phyloP scores from a whole-genome alignment of 805 yeast species.

The Candida pseudoglaebosa region DNA sequence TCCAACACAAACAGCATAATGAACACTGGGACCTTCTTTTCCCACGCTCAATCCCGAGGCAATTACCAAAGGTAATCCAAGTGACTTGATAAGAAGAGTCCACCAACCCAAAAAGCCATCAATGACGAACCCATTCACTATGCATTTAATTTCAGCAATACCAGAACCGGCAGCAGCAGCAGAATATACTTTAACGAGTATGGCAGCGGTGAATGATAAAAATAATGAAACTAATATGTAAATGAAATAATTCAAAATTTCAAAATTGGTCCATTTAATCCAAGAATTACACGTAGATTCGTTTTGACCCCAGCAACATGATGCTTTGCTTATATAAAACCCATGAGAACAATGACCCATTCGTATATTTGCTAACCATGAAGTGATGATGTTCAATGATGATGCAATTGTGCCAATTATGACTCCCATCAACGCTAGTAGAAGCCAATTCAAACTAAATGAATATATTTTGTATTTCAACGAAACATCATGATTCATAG shows the following conservation, averaged over 20 bases:
- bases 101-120: conserved; percentile 70
- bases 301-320: conserved; percentile 75
- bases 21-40: conserved; percentile 98
- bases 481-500: conserved; percentile 9
- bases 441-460: conserved; percentile 62
- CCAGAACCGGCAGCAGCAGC: conserved; percentile 98
- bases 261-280: conserved; percentile 57
- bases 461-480: conserved; percentile 25
- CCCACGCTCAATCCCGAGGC: conserved; percentile 93
- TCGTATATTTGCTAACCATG: conserved; percentile 76
- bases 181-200: conserved; percentile 65
- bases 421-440: conserved; percentile 71
- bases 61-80: conserved; percentile 85
- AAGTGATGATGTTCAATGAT: conserved; percentile 73
- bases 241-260: conserved; percentile 47
- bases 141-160: conserved; percentile 92
- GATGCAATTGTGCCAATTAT: conserved; percentile 83
- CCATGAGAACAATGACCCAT: conserved; percentile 72
- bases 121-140: conserved; percentile 83
- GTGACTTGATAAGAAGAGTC: conserved; percentile 70
- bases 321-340: conserved; percentile 65
- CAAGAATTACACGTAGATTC: conserved; percentile 58
- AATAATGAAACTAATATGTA: conserved; percentile 57
- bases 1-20: conserved; percentile 97
- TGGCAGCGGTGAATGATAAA: conserved; percentile 64